Base-by-base conservation (phyloP, 1,284 basidiomycete species). In the Athelia sp. region DNA sequence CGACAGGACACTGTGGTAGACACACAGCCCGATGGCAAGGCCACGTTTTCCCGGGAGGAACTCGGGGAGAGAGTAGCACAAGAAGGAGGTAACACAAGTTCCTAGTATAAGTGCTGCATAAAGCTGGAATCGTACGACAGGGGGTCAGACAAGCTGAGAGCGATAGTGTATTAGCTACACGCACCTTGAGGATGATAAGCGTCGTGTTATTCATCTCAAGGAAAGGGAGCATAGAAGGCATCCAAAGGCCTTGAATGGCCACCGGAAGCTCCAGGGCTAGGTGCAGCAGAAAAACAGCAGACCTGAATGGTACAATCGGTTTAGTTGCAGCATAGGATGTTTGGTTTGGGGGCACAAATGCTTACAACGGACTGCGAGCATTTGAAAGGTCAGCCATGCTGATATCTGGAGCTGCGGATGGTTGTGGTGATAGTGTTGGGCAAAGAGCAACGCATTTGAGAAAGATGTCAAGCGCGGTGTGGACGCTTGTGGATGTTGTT, bases 11-110 rank as follows among this genome's bases (percentile, higher is more conserved):
- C 75, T 82, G 62, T 93, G 90, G 64, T 92, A 92, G 11, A 91
- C 59, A 52, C 86, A 82, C 4, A 93, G 74, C 13, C 75, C 79
- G 45, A 92, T 82, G 1, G 87, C 90, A 2, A 90, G 67, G 0
- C 87, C 90, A 14, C 90, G 81, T 67, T 93, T 93, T 8, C 89
- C 88, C 0, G 90, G 90, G 3, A 92, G 69, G 65, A 88, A 90
- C 58, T 93, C 90, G 57, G 87, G 87, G 13, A 90, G 75, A 2
- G 74, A 62, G 59, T 75, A 88, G 52, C 76, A 81, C 14, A 90
- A 69, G 2, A 87, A 63, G 0, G 79, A 64, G 1, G 74, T 72
- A 23, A 85, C 54, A 57, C 84, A 90, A 21, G 80, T 75, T 4
- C 74, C 78, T 2, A 81, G 65, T 3, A 76, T 67, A 26, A 88